Percentiles rank a stretch among this genome's conserved stretches.
Conservation (phyloP, 345 rosid genomes). For the Camelina laxa region DNA sequence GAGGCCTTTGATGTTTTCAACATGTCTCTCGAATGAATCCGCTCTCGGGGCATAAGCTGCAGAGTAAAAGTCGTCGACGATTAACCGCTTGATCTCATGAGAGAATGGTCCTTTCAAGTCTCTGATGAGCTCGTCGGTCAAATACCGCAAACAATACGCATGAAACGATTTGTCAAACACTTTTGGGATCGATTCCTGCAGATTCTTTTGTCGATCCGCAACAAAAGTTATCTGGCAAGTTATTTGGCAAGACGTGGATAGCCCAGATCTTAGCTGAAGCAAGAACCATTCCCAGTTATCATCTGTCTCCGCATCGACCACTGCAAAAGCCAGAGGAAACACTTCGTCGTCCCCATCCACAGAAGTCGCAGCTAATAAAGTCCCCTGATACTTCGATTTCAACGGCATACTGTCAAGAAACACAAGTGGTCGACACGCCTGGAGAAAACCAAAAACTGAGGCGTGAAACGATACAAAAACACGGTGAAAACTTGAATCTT, state of each 20-base stretch:
- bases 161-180: constrained; percentile 71
- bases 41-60: constrained; percentile 74
- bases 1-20: constrained; percentile 77
- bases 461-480: constrained; percentile 88
- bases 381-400: constrained; percentile 94
- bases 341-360: constrained; percentile 82
- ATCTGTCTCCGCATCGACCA: constrained; percentile 76
- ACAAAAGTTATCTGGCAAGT: constrained; percentile 80
- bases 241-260: constrained; percentile 61
- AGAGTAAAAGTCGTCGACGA: constrained; percentile 75
- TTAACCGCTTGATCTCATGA: constrained; percentile 79
- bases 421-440: constrained; percentile 89
- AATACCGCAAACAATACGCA: constrained; percentile 71
- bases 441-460: constrained; percentile 70
- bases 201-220: constrained; percentile 79
- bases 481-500: constrained; percentile 95
- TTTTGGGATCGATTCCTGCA: constrained; percentile 68
- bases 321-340: constrained; percentile 86
- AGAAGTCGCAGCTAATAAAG: constrained; percentile 81
- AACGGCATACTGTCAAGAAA: constrained; percentile 81
- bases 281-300: constrained; percentile 97
- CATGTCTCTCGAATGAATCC: constrained; percentile 63
- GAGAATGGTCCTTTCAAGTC: constrained; percentile 92
- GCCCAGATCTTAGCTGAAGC: constrained; percentile 68
- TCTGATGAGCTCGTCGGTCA: constrained; percentile 71